phyloP scores from a whole-genome alignment of 139 green algal species.

The Chlorella sp. region DNA sequence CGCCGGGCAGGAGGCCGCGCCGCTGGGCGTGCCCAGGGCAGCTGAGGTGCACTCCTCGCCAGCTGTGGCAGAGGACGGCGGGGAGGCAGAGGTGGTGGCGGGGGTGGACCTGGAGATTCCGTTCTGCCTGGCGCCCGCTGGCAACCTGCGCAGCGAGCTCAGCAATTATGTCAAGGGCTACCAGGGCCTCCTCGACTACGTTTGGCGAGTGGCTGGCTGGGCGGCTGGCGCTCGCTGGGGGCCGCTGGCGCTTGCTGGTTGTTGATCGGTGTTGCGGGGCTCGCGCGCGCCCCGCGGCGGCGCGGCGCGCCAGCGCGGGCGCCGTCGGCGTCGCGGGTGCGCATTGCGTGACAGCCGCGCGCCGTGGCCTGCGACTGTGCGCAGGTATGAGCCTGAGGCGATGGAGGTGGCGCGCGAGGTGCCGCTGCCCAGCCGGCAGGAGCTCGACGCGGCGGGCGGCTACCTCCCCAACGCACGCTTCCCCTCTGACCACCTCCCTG shows the following conservation, averaged over 20 bases:
- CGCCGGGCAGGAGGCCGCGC: background rate
- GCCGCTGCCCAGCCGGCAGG: constrained; percentile 50
- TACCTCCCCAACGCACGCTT: constrained; percentile 77
- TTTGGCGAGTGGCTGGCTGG: constrained; percentile 45
- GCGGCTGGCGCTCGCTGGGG: background rate
- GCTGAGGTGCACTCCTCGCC: too few species aligned
- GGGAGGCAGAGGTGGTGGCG: constrained; percentile 30
- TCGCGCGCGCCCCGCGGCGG: too few species aligned
- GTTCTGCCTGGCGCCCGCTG: constrained; percentile 53
- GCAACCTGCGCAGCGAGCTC: constrained; percentile 67
- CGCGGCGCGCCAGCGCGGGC: too few species aligned
- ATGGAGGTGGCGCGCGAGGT: constrained; percentile 41
- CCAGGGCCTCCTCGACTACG: constrained; percentile 82
- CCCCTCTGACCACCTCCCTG: constrained; percentile 87
- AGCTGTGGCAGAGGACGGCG: too few species aligned
- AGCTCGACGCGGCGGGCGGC: constrained; percentile 50
- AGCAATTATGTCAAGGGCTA: constrained; percentile 91
- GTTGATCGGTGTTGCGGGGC: too few species aligned
- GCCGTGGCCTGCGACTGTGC: too few species aligned
- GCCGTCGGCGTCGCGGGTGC: too few species aligned
- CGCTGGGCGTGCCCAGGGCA: too few species aligned
- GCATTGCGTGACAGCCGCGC: background rate
- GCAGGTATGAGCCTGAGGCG: constrained; percentile 31
- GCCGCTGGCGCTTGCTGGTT: background rate
- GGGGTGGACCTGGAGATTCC: constrained; percentile 58